Evolutionary conservation across 768 basidiomycete species (phyloP), one percentile per base, ranked within the genome.

Genomic region (Xerocomellus chrysenteron): DNA sequence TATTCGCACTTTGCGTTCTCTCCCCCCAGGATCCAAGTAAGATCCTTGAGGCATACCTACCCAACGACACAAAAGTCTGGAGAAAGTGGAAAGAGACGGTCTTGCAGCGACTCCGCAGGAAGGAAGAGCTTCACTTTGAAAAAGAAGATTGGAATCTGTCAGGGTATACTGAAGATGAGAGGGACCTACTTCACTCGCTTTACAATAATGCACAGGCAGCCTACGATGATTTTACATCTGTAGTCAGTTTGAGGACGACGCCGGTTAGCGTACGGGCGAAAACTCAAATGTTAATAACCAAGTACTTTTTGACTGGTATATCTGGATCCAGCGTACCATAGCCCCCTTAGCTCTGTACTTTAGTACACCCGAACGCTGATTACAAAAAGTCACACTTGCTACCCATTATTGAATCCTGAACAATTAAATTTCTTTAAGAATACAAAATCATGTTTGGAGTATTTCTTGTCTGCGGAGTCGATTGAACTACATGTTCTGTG

Each of bases 61-160:
- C 53, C 3, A 57, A 55, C 24, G 53, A 57, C 24, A 57, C 56
- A 21, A 57, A 55, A 36, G 53, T 56, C 17, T 57, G 56, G 56
- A 37, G 30, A 42, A 39, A 16, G 42, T 57, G 47, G 53, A 57
- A 55, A 30, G 53, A 49, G 35, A 47, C 40, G 36, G n/a, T 57
- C 21, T 30, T 21, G 17, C 11, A 33, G 32, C 54, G 47, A 19
- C 33, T 57, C 1, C 7, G 28, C 17, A 10, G 1, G 13, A 32
- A 55, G 36, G 42, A 44, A 2, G 21, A 10, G n/a, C 56, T 55
- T 35, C 21, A 32, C 12, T 57, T 57, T 10, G 30, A 43, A 5
- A 17, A 48, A 5, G 30, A 37, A 19, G 53, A 57, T 32, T 57
- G 36, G 53, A 17, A 55, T 45, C 35, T 57, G 14, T 3, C 40